These are phyloP conservation scores for Malus orientalis DNA, from an alignment of 306 rosid genomes.

Conservation along the genomic window DNA sequence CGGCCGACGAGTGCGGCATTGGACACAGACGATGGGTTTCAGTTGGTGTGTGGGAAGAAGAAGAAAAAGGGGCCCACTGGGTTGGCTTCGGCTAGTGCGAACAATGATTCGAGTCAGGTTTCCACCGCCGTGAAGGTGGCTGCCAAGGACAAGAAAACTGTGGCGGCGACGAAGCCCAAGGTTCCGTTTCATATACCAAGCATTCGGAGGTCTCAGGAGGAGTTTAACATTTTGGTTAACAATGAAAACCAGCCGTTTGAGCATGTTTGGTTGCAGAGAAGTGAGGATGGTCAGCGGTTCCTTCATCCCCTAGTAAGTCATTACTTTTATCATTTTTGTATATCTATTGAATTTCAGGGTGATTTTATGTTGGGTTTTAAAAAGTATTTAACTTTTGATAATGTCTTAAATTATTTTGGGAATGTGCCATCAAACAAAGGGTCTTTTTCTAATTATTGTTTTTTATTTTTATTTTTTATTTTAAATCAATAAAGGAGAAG, in stretches of 20 bases:
- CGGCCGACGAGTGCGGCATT: conserved; percentile 5
- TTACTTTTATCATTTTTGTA: background rate
- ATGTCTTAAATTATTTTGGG: background rate
- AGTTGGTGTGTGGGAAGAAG: conserved; percentile 59
- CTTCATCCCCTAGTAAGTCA: conserved; percentile 79
- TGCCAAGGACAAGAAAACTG: conserved; percentile 41
- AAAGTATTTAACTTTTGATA: background rate
- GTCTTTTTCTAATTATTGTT: conserved; percentile 1
- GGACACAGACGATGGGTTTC: conserved; percentile 53
- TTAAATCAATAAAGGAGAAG: conserved; percentile 40
- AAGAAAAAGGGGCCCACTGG: conserved; percentile 31
- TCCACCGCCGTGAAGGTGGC: conserved; percentile 45
- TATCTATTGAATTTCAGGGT: background rate
- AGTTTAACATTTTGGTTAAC: conserved; percentile 55
- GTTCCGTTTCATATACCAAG: conserved; percentile 85
- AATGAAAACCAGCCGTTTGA: conserved; percentile 66
- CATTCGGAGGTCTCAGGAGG: conserved; percentile 73
- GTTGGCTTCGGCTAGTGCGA: conserved; percentile 11
- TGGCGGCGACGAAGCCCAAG: conserved; percentile 46
- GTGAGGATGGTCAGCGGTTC: conserved; percentile 55
- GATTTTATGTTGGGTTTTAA: background rate
- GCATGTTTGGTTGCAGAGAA: conserved; percentile 86
- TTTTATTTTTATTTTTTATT: too few relatives aligned
- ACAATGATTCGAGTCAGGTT: conserved; percentile 6
- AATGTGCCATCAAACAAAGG: background rate